Base-by-base conservation (phyloP, 192 early-diverging fungal genomes). In the Coemansia brasiliensis region DNA sequence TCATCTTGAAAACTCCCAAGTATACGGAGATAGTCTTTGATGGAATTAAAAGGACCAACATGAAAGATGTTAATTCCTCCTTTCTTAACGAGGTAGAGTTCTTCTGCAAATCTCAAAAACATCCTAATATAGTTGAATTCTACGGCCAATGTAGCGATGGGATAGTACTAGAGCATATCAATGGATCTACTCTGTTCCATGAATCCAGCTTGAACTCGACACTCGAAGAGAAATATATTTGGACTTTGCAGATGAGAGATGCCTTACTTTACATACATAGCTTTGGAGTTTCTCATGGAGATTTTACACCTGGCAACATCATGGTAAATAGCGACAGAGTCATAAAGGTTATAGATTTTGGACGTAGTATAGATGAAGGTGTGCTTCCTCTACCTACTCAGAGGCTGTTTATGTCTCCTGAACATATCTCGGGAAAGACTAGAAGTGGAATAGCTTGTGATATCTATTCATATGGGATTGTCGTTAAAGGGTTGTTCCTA, bases 361-460 rank as follows among this genome's bases (percentile, higher is more conserved):
- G 42, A 43, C 42, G 42, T 43, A 43, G 42, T 43, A 43, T 43
- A 18, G 16, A 2, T n/a, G 42, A 43, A 21, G 20, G 20, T 43
- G 9, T 43, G 4, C 42, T n/a, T 21, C 42, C 42, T 18, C 8
- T 43, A 43, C 42, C 42, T 18, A 43, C 42, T 43, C 42, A 43
- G 20, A n/a, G 42, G n/a, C 4, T 43, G n/a, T 43, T 43, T 21
- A 43, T 43, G 42, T 43, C 42, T 43, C 42, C 42, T 21, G 42
- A 43, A 43, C 42, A 43, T 21, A 43, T 18, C n/a, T n/a, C 42
- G 5, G 42, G 42, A 43, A 43, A n/a, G 9, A 5, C 42, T 5
- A n/a, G n/a, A 43, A 43, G 42, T 43, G 42, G 42, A 43, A 43
- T 43, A 43, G 20, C n/a, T 18, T 43, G 42, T 43, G 42, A 43